Base-by-base conservation (phyloP, 768 basidiomycete species). In the Peribolospora kevripleyi region DNA sequence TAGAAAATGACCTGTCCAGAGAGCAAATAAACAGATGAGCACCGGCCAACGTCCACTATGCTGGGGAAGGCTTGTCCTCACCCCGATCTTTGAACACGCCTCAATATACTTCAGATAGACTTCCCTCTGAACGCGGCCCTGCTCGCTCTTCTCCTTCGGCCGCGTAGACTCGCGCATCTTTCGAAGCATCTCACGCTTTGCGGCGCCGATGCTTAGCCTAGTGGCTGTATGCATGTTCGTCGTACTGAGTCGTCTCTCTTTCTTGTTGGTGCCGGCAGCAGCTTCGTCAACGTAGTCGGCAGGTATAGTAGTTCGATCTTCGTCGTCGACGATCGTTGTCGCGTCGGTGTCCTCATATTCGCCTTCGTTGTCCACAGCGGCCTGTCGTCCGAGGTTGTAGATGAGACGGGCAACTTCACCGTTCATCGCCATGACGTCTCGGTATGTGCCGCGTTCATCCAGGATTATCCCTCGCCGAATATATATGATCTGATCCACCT, bases 371-470 rank as follows among this genome's bases (percentile, higher is more conserved):
- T 51, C 55, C 45, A 59, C 64, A 38, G 65, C 55, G 41, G 72
- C 68, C 14, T 65, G 61, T 58, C 66, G 71, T 1, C 76, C 76
- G 54, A 76, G 74, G 57, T 79, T 76, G 42, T 75, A 71, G 51
- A 80, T 74, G 5, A 80, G 66, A 7, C 65, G 69, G 51, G 14
- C 62, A 57, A 61, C 71, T 7, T 69, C 65, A 2, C 61, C 55
- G 50, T 61, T 55, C 37, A 56, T 55, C 11, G 51, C 54, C 46
- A 66, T 61, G 7, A 58, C 62, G n/a, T 61, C 61, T 25, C 72
- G 69, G 42, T 68, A 64, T 7, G 67, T 62, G 61, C 74, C 68
- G n/a, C 77, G 69, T 5, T 71, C 68, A 75, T 77, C 47, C 0
- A 52, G 6, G 55, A 6, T 25, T 25, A 52, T 52, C 41, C 58